Conservation (phyloP, 2,329 filamentous ascomycete species). For the Exophiala spinifera region DNA sequence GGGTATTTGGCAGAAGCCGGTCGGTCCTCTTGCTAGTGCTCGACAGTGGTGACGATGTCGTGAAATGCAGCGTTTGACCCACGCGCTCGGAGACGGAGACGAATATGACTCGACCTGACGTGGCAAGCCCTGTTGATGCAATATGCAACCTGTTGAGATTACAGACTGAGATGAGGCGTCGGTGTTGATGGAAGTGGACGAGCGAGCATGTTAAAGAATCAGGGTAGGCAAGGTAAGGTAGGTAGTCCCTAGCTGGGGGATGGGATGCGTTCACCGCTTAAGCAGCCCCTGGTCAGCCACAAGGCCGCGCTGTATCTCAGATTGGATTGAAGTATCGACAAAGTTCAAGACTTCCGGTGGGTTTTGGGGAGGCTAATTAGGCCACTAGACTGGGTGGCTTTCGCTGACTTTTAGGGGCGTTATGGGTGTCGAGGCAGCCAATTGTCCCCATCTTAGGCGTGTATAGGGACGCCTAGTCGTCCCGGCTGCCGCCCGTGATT, state of each 20-base stretch:
- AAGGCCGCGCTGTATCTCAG: constrained; percentile 6
- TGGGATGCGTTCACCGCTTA: constrained; percentile 17
- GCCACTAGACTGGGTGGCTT: not conserved
- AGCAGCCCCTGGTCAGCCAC: constrained; percentile 6
- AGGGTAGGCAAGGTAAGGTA: no score
- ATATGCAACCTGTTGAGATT: not conserved
- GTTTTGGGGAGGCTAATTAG: not conserved
- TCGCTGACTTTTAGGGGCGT: not conserved
- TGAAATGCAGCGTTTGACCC: not conserved
- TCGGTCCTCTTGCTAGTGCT: not conserved
- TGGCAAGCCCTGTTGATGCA: constrained; percentile 4
- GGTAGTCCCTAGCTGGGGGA: no score
- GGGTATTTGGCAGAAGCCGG: constrained; percentile 6
- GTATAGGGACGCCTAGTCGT: not conserved
- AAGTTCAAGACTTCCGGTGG: not conserved
- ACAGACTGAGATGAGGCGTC: constrained; percentile 12
- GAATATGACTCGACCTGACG: not conserved
- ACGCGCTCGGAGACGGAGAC: not conserved
- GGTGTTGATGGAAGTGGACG: constrained; percentile 5
- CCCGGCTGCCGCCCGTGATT: not conserved
- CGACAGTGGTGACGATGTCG: not conserved
- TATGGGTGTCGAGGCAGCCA: not conserved
- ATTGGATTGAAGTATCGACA: not conserved
- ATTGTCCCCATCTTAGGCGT: not conserved
- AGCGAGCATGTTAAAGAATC: constrained; percentile 2